Base-by-base conservation (phyloP, 768 basidiomycete genomes). In the Paxillus rubicundulus region DNA sequence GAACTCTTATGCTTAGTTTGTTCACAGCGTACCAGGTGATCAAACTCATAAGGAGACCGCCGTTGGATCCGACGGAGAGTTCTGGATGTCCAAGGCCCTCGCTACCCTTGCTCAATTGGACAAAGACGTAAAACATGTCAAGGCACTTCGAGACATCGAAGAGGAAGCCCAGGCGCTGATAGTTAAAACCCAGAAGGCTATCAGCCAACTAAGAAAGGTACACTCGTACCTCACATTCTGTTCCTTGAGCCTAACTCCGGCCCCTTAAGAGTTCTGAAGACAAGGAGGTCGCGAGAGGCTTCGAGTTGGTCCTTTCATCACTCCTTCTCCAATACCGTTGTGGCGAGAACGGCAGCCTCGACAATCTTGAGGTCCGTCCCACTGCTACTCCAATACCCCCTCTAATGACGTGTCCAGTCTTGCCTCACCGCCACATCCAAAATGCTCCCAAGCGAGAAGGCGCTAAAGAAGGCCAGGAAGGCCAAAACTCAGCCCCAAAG, bases 1-100 rank as follows among this genome's bases (percentile, higher is more conserved):
- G 14, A 4, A 32, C 20, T 33, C 18, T 40, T 21, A 28, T 33
- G n/a, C 36, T 36, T 49, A 14, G 28, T 50, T 36, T 45, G 38
- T 12, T 64, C 30, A 60, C 30, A 5, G 6, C 2, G 1, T 9
- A 6, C 45, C 34, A 65, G 74, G 74, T 33, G 80, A 82, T 38
- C 82, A 80, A 55, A 68, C 76, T 1, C 68, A 68, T 18, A 87
- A 84, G 64, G 64, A 76, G n/a, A 67, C 79, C 16, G 86, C 81
- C 2, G 80, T 81, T 18, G 81, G 87, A 34, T 78, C 82, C 7
- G 80, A 89, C 52, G 90, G 91, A 27, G 79, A 85, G 59, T 82
- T 90, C 55, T 97, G 93, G 93, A 74, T 89, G 9, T 77, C 82
- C 3, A 82, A 82, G 61, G 80, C 82, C 9, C 73, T 93, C 10